Evolutionary conservation across 257 asterid genomes (phyloP).

Genomic region (Solanum pimpinellifolium): DNA sequence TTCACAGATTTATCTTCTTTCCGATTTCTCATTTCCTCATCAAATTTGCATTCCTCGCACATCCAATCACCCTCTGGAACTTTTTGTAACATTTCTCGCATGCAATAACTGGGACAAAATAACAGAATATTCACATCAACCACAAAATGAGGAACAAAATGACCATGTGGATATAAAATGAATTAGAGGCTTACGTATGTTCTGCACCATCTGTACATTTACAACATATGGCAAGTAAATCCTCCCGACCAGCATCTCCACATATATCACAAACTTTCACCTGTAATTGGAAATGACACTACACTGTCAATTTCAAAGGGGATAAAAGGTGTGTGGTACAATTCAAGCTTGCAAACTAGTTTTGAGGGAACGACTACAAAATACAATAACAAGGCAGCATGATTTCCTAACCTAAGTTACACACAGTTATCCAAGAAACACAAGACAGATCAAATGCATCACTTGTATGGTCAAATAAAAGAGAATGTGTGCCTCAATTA

Average conservation of each 20-base stretch:
- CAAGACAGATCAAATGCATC: neutral
- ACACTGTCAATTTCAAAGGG: neutral
- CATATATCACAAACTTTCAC: conserved; percentile 97
- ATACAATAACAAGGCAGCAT: neutral
- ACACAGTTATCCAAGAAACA: neutral
- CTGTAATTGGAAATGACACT: conserved; percentile 25
- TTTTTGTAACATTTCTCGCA: conserved; percentile 56
- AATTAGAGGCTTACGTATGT: conserved; percentile 57
- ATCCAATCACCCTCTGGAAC: conserved; percentile 85
- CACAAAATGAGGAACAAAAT: neutral
- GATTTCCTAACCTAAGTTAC: neutral
- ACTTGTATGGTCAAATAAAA: neutral
- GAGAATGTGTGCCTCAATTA: neutral
- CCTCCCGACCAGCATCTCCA: conserved; percentile 93
- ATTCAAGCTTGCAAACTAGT: neutral
- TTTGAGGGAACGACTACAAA: neutral
- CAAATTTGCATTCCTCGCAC: conserved; percentile 82
- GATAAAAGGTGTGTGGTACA: neutral
- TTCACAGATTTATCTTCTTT: conserved; percentile 32
- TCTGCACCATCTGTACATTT: conserved; percentile 94
- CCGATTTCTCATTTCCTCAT: conserved; percentile 27
- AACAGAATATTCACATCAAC: conserved; percentile 5
- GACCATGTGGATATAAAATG: neutral
- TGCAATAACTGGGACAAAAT: conserved; percentile 65
- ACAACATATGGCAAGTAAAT: conserved; percentile 80